Base-by-base conservation (phyloP, 1,284 basidiomycete genomes). In the Papiliotrema nemorosa region DNA sequence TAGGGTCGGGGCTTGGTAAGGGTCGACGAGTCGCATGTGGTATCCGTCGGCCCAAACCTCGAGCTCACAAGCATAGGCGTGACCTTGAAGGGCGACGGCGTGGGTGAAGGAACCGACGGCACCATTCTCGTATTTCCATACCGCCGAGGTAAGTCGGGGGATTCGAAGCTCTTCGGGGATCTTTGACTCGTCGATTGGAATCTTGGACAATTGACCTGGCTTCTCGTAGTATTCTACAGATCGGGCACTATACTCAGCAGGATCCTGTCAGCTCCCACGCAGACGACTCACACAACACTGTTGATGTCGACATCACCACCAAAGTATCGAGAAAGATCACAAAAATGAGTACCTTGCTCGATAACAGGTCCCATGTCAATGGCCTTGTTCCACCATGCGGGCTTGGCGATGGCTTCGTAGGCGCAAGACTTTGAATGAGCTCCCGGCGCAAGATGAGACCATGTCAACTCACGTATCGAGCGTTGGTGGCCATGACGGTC, bases 361-460 rank as follows among this genome's bases (percentile, higher is more conserved):
- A 98, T 82, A 66, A 98, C 84, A 13, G 94, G 94, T 33, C 94
- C 94, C 74, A 74, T 75, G 55, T 72, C 73, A 50, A 69, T 88
- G 22, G 86, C 82, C 78, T 97, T 97, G 81, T 94, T 87, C 96
- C 96, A 98, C 94, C 96, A 96, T 63, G 92, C 89, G 4, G 83
- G 84, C 77, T 96, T 96, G 43, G 84, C 84, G 59, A 94, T 92
- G 21, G 84, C 79, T 74, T 90, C 84, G 70, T 96, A 97, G 21
- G 94, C 93, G 72, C 87, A 89, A 6, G 73, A 70, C 72, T 74
- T 45, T 1, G 2, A 14, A 16, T 34, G 20, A n/a, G 34, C 10
- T n/a, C 6, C 27, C 29, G 25, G 13, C 24, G 3, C 25, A 9
- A 34, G 21, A 35, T 3, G 33, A 33, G 26, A 22, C 2, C 18